phyloP scores from a whole-genome alignment of 495 filamentous ascomycete genomes.

The Ramalina peruviana region DNA sequence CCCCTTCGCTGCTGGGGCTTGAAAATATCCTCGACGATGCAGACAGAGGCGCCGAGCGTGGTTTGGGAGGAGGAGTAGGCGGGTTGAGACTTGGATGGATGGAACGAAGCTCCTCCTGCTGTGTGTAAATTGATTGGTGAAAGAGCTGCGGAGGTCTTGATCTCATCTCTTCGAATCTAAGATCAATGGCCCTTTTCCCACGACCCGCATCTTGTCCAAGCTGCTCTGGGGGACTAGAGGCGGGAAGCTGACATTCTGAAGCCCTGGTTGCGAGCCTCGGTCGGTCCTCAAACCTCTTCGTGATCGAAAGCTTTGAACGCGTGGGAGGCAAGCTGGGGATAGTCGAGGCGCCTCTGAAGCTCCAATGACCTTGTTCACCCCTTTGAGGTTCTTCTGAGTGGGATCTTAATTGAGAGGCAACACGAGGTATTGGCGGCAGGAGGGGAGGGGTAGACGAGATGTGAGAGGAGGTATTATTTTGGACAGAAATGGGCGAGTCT shows the following conservation, averaged over 20 bases:
- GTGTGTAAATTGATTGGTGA: conserved; percentile 1
- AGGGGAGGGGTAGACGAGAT: conserved; percentile 22
- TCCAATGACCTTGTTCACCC: background rate
- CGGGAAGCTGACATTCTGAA: background rate
- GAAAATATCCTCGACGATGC: background rate
- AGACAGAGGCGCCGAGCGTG: background rate
- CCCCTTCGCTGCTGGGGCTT: background rate
- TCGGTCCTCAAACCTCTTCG: background rate
- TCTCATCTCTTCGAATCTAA: conserved; percentile 11
- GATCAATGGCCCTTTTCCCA: conserved; percentile 6
- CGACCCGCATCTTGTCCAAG: background rate
- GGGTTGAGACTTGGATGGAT: conserved; percentile 4
- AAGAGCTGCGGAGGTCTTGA: conserved; percentile 4
- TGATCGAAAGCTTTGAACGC: background rate
- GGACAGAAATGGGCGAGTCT: conserved; percentile 1
- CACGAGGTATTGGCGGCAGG: conserved; percentile 27
- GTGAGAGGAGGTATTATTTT: conserved; percentile 14
- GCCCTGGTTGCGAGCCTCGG: background rate
- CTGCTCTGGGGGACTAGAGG: background rate
- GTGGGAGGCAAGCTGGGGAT: background rate
- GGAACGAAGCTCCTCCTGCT: background rate
- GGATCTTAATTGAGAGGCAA: conserved; percentile 19
- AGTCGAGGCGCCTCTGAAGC: background rate
- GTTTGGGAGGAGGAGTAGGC: conserved; percentile 10
- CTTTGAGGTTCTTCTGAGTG: background rate